These are phyloP conservation scores for Hymenochaete sp. DNA, from an alignment of 1,284 basidiomycete genomes.

Conservation along the genomic window DNA sequence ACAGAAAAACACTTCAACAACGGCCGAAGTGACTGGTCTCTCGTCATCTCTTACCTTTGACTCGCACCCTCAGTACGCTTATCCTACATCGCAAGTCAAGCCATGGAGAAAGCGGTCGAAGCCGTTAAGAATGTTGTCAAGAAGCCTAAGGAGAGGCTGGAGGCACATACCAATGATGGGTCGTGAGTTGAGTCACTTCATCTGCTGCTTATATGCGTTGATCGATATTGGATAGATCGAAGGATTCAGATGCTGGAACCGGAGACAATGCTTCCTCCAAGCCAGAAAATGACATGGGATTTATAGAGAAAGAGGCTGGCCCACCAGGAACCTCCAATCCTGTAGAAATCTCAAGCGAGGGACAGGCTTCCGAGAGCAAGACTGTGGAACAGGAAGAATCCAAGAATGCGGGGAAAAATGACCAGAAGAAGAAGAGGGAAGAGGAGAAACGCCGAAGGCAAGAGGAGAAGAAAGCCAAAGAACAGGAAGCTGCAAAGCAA, in stretches of 20 bases:
- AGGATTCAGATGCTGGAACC: background rate
- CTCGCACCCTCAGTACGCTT: too few species aligned
- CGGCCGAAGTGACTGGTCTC: too few species aligned
- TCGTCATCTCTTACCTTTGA: too few species aligned
- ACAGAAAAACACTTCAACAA: too few species aligned
- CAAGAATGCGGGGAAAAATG: slow-evolving; percentile 72
- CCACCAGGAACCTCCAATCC: too few species aligned
- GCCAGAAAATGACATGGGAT: background rate
- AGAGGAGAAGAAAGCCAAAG: slow-evolving; percentile 74
- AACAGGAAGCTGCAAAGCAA: slow-evolving; percentile 67
- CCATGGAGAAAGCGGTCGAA: slow-evolving; percentile 4
- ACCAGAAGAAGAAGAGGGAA: slow-evolving; percentile 90
- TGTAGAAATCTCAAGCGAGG: too few species aligned
- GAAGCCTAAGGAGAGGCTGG: background rate
- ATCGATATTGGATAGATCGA: background rate
- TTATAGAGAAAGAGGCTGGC: background rate
- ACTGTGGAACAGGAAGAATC: too few species aligned
- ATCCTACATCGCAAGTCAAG: too few species aligned
- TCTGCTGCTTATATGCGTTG: background rate
- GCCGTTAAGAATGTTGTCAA: slow-evolving; percentile 4
- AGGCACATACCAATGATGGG: background rate
- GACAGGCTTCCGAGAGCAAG: background rate
- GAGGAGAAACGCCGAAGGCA: slow-evolving; percentile 85
- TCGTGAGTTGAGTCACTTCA: background rate
- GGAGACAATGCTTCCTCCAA: background rate